Evolutionary conservation across 75 land plant genomes (phyloP), one percentile per base, ranked within the genome.

Genomic region (Cunninghamia lanceolata): DNA sequence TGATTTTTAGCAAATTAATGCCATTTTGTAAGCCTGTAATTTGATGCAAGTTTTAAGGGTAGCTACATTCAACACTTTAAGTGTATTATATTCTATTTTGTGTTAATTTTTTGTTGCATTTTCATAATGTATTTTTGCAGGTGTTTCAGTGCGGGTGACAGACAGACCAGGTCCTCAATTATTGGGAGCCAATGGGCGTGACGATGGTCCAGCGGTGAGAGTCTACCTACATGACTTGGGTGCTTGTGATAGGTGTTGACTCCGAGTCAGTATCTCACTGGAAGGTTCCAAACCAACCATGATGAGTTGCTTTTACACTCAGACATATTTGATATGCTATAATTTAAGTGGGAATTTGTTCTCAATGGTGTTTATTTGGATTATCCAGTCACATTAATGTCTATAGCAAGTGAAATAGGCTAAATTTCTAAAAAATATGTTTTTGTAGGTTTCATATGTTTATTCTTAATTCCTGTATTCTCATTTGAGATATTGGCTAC

Each of bases 181-280:
- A 76, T 90, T 98, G 39, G 99, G 99, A 59, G 91, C 92, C 45
- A 98, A 93, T 93, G 97, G 99, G 21, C 97, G 99, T 81, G 99
- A 98, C 92, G 99, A 98, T 88, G 99, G 99, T 35, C 93, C 94
- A 59, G 87, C 91, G 87, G 99, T 98, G 82, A 91, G 96, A 91
- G 38, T 45, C 59, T 82, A 82, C 38, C 84, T 82, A 50, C 59
- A 52, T 34, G 35, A 82, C 53, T 50, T 82, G 84, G 39, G 84
- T 82, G 59, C 82, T 79, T 79, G 45, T 42, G 28, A 79, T 79
- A 79, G 43, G 82, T 79, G 43, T 79, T 11, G 46, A 79, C 43
- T 42, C 46, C 46, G 32, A 79, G 11, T 79, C 47, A 79, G 46
- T 79, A 42, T 79, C 47, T 77, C 40, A 42, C 28, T 39, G 82